Percentiles rank a stretch among this genome's conserved stretches.
phyloP scores from a whole-genome alignment of 352 stramenopile species.

The Pythium plurisporium region DNA sequence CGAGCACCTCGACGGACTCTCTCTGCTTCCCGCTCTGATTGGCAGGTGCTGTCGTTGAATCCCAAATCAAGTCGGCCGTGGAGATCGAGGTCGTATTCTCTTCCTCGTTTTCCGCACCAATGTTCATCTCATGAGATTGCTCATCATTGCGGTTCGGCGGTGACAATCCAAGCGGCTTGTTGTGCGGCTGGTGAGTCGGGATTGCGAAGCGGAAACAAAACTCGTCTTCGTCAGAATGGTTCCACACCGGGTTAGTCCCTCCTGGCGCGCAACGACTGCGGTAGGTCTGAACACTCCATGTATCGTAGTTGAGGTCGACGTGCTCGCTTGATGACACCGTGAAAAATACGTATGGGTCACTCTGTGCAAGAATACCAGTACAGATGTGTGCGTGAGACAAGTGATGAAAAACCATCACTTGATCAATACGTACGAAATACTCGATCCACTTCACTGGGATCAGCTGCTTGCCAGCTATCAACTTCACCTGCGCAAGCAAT shows the following conservation, averaged over 20 bases:
- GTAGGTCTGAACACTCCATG: constrained; percentile 75
- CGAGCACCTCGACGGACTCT: constrained; percentile 31
- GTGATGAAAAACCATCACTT: not conserved
- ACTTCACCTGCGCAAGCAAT: constrained; percentile 51
- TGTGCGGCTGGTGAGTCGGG: constrained; percentile 58
- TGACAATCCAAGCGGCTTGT: constrained; percentile 19
- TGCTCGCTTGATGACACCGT: constrained; percentile 38
- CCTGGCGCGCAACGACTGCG: constrained; percentile 48
- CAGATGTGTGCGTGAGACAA: too few relatives aligned
- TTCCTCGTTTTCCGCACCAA: not conserved
- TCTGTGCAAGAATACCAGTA: constrained; percentile 23
- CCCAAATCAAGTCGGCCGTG: constrained; percentile 31
- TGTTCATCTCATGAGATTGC: not conserved
- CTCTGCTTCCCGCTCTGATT: constrained; percentile 16
- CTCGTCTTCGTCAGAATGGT: constrained; percentile 33
- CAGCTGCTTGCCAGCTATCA: constrained; percentile 69
- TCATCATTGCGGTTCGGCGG: not conserved
- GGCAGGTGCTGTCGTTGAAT: constrained; percentile 16
- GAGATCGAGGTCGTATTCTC: not conserved
- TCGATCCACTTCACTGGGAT: constrained; percentile 63
- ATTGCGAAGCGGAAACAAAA: constrained; percentile 77
- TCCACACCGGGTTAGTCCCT: constrained; percentile 57
- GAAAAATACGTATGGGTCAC: constrained; percentile 75
- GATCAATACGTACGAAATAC: constrained; percentile 34
- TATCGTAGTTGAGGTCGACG: constrained; percentile 38